Evolutionary conservation across 148 eudicot species (phyloP).

Genomic region (Arctostaphylos glauca): DNA sequence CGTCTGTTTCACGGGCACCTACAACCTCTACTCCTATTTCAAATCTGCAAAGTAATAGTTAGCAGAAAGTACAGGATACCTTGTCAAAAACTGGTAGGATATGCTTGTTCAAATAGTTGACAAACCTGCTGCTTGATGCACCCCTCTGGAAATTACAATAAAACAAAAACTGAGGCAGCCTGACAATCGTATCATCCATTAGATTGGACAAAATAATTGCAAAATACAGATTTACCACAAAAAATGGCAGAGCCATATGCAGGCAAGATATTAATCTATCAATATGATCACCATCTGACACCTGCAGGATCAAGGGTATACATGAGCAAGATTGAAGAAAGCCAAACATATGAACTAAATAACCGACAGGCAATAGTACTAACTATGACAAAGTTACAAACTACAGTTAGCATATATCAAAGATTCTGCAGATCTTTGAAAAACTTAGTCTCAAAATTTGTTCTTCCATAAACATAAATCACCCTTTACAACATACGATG

Average conservation of each 20-base stretch:
- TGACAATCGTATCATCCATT: background rate
- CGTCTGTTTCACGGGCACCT: conserved; percentile 1
- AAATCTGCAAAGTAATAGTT: background rate
- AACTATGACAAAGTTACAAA: background rate
- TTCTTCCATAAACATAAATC: background rate
- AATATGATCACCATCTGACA: conserved; percentile 76
- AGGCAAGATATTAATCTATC: conserved; percentile 71
- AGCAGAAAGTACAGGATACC: conserved; percentile 35
- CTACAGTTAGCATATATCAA: background rate
- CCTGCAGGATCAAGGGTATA: conserved; percentile 39
- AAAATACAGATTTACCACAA: conserved; percentile 40
- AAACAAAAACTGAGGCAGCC: conserved; percentile 5
- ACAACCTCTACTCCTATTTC: background rate
- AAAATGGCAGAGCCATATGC: conserved; percentile 72
- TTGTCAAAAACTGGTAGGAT: conserved; percentile 83
- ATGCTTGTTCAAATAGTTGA: conserved; percentile 69
- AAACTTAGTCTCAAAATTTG: background rate
- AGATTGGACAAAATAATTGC: background rate
- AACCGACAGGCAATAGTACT: too few relatives aligned
- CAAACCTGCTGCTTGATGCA: conserved; percentile 80
- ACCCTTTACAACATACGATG: background rate
- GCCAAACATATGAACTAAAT: background rate
- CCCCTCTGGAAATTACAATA: conserved; percentile 59
- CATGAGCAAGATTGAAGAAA: background rate
- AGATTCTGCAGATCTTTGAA: background rate